Base-by-base conservation (phyloP, 164 flowering plant genomes). In the Nymphaea thermarum region DNA sequence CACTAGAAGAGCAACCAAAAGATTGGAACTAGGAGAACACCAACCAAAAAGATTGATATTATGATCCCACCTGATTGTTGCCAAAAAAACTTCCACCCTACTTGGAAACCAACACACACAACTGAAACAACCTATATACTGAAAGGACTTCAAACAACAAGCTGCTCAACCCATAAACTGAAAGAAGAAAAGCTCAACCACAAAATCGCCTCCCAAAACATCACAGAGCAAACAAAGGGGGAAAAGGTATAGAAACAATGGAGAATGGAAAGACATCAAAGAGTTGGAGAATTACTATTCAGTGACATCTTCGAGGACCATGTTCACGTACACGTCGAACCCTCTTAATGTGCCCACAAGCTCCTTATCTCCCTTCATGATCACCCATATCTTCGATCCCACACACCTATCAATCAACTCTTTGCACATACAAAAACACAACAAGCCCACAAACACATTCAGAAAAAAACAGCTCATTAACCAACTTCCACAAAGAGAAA, bases 301-400 rank as follows among this genome's bases (percentile, higher is more conserved):
- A 74, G 93, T 93, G 73, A 93, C 98, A 67, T 93, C 98, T 82
- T 93, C 98, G 42, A 93, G 96, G 61, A 93, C 98, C 98, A 93
- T 93, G 77, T 93, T 93, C 72, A 93, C 98, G 43, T 93, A 93
- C 18, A 93, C 97, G 70, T 93, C 98, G 62, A 93, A 90, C 7
- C 98, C 98, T 65, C 84, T 73, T 41, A 93, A 87, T 59, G 97
- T 93, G 16, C 98, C 98, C 70, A 93, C 98, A 7, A 93, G 90
- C 82, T 93, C 98, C 79, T 93, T 93, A 80, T 93, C 98, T 15
- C 97, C 98, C 73, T 93, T 93, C 98, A 90, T 93, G 62, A 93
- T 93, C 70, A 93, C 98, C 98, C 98, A 93, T 72, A 93, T 93
- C 67, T 90, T 93, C 62, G 98, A 93, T 41, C 98, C 98, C 43